Base-by-base conservation (phyloP, 2,329 filamentous ascomycete species). In the Clarireedia paspali region DNA sequence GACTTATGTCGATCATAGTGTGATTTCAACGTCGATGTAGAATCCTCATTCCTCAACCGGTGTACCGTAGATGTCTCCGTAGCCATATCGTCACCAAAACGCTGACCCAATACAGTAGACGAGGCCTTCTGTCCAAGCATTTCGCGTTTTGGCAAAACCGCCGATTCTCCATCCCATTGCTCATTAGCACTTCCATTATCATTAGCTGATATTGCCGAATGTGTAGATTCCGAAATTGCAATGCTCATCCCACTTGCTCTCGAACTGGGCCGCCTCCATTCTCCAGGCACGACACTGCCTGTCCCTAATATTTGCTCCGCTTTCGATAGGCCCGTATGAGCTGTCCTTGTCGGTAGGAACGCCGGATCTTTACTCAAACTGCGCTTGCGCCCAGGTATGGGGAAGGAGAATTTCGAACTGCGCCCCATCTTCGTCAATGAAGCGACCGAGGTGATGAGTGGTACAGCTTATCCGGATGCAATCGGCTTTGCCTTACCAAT, bases 1-100 rank as follows among this genome's bases (percentile, higher is more conserved):
- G 70, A 70, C 53, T 71, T 73, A 50, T 73, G 70, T 20, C 72
- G 68, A 59, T 73, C 74, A 59, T 76, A 77, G 57, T 74, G 73
- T 45, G 76, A 77, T 58, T 70, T 72, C 10, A 77, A 62, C 3
- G 75, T 74, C 1, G 75, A 74, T 9, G 72, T 71, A 9, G 76
- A 77, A 27, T 71, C 70, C 49, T 72, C 67, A 42, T 64, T 60
- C 50, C 65, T 66, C 47, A 74, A 45, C 9, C 60, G 56, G 12
- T 56, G 50, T 64, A 69, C 70, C 24, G 70, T 53, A 24, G 71
- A 71, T 17, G 57, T 50, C 47, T 64, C 54, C n/a, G 69, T 71
- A 6, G 63, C 59, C 45, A 67, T 63, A 34, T 72, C 70, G n/a
- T 71, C 72, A n/a, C 55, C 56, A 58, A 63, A 73, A 9, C 68